Conservation (phyloP, 768 basidiomycete species). For the Hygrophorus pudorinus region DNA sequence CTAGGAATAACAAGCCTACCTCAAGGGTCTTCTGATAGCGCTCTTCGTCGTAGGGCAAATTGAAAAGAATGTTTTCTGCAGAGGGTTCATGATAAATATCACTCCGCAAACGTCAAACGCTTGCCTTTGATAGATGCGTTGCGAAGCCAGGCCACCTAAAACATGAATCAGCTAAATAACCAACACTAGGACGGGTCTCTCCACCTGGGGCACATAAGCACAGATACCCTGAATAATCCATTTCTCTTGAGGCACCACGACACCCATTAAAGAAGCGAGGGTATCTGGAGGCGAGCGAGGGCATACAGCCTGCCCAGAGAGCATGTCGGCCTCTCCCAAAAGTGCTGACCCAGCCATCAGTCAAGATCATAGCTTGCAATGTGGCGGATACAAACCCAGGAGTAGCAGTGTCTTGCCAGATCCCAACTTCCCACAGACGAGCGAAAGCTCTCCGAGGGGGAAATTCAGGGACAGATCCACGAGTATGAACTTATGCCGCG, state of each 20-base stretch:
- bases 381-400: constrained; percentile 30
- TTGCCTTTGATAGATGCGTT: constrained; percentile 54
- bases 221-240: constrained; percentile 76
- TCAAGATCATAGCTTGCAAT: background rate
- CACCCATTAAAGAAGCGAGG: constrained; percentile 47
- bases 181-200: constrained; percentile 26
- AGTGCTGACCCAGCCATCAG: too few species aligned
- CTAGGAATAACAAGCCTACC: constrained; percentile 47
- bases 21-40: constrained; percentile 55
- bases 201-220: constrained; percentile 80
- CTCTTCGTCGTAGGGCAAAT: constrained; percentile 57
- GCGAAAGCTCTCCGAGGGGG: constrained; percentile 66
- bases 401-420: constrained; percentile 83
- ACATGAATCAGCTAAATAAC: constrained; percentile 7
- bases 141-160: constrained; percentile 47
- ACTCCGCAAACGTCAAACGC: background rate
- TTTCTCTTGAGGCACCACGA: constrained; percentile 35
- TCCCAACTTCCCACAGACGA: constrained; percentile 85
- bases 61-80: constrained; percentile 68
- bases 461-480: constrained; percentile 72
- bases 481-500: constrained; percentile 69
- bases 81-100: background rate
- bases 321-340: constrained; percentile 79
- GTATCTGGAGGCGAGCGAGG: constrained; percentile 80
- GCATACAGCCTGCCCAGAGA: constrained; percentile 72